Percentiles rank a stretch among this genome's conserved stretches.
Conservation (phyloP, 441 rosid genomes). For the Populus tomentosa region DNA sequence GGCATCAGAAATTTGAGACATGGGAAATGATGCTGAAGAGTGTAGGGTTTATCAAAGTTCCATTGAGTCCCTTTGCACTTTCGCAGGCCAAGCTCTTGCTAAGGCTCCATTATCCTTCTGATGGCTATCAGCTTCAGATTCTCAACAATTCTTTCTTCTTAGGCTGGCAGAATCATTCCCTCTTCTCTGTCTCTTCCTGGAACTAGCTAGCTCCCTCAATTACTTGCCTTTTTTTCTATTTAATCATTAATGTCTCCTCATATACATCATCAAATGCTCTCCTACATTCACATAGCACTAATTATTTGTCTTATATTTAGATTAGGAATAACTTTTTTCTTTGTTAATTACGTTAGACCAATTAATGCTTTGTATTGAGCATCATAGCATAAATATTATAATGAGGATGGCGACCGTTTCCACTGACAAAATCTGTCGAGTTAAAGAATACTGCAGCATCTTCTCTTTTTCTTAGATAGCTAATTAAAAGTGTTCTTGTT, state of each 20-base stretch:
- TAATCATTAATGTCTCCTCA: background rate
- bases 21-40: slow-evolving; percentile 74
- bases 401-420: background rate
- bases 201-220: slow-evolving; percentile 25
- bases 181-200: slow-evolving; percentile 95
- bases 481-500: background rate
- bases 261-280: background rate
- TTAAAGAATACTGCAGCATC: background rate
- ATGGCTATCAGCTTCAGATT: slow-evolving; percentile 76
- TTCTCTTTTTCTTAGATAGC: background rate
- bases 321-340: background rate
- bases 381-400: background rate
- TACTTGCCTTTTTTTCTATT: background rate
- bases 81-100: slow-evolving; percentile 94
- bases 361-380: background rate
- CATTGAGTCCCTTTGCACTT: slow-evolving; percentile 71
- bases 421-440: background rate
- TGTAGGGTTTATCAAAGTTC: slow-evolving; percentile 60
- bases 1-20: slow-evolving; percentile 59
- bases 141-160: slow-evolving; percentile 59
- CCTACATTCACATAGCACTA: background rate
- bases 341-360: background rate
- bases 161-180: slow-evolving; percentile 82
- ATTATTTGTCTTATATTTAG: background rate
- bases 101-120: slow-evolving; percentile 91